phyloP scores from a whole-genome alignment of 2,329 filamentous ascomycete genomes.

The Moelleriella libera region DNA sequence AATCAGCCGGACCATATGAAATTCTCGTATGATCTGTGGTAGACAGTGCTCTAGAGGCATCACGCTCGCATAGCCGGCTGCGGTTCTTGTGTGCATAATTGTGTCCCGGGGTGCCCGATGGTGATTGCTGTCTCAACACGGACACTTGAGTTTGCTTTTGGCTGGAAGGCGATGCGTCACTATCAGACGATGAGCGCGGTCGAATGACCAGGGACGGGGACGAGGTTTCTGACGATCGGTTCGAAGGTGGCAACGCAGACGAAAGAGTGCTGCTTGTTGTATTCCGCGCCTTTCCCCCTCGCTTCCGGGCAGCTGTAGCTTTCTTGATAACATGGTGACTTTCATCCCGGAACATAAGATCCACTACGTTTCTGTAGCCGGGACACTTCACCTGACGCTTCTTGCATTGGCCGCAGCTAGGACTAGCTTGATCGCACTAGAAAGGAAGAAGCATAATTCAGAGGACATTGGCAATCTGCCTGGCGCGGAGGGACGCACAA shows the following conservation, averaged over 20 bases:
- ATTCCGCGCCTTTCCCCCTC: constrained; percentile 10
- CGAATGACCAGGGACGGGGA: constrained; percentile 2
- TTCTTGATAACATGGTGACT: constrained; percentile 40
- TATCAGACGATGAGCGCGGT: constrained; percentile 1
- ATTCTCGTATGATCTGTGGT: constrained; percentile 1
- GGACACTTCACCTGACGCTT: constrained; percentile 37
- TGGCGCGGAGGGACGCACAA: constrained; percentile 6
- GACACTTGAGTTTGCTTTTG: background rate
- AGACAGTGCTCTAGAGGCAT: background rate
- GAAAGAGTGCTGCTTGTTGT: constrained; percentile 1
- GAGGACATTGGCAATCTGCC: background rate
- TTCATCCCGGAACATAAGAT: constrained; percentile 44
- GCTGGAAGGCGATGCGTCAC: constrained; percentile 1
- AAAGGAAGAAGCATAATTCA: background rate
- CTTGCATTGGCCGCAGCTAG: constrained; percentile 39
- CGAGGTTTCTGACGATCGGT: constrained; percentile 1
- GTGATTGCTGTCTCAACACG: too few relatives aligned
- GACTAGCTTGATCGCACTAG: constrained; percentile 38
- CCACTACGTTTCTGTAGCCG: constrained; percentile 39
- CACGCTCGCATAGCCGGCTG: background rate
- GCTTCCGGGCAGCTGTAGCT: constrained; percentile 21
- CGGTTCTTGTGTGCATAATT: too few relatives aligned
- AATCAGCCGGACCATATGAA: constrained; percentile 7
- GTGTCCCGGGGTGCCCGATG: too few relatives aligned
- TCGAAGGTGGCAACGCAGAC: background rate